These are phyloP conservation scores for Puccinia coronata DNA, from an alignment of 1,284 basidiomycete genomes.

Conservation along the genomic window DNA sequence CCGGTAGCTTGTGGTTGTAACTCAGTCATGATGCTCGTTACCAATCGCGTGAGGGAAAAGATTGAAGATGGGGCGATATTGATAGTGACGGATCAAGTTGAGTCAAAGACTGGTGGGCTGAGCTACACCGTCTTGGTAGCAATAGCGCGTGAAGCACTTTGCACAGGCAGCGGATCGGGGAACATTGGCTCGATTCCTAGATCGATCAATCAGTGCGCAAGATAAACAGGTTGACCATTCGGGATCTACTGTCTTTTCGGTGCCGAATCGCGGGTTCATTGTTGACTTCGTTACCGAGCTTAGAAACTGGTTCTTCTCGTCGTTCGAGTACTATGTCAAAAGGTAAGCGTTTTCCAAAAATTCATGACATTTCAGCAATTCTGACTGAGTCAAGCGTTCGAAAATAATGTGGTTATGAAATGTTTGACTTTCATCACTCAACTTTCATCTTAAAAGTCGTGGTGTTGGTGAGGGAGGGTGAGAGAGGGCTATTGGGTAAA, in stretches of 20 bases:
- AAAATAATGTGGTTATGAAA: background rate
- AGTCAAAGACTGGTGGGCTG: constrained; percentile 21
- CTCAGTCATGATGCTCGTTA: no score
- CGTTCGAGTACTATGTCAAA: background rate
- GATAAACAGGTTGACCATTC: constrained; percentile 61
- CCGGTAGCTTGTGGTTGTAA: no score
- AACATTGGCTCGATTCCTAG: constrained; percentile 26
- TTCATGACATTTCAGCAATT: background rate
- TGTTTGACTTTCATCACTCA: constrained; percentile 22
- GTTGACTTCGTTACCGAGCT: background rate
- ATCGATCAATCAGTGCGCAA: constrained; percentile 58
- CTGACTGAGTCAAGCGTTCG: no score
- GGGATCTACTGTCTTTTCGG: constrained; percentile 23
- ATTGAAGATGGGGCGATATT: no score
- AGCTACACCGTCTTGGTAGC: constrained; percentile 21
- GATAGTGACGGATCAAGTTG: no score
- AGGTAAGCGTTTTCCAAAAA: background rate
- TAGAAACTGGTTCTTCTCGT: background rate
- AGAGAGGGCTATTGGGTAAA: constrained; percentile 27
- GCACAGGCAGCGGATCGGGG: constrained; percentile 19
- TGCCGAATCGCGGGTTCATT: background rate
- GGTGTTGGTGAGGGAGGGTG: constrained; percentile 18
- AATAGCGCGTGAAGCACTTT: constrained; percentile 27
- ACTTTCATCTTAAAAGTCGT: constrained; percentile 38
- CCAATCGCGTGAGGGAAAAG: no score